Evolutionary conservation across 257 asterid species (phyloP).

Genomic region (Ophiorrhiza pumila): DNA sequence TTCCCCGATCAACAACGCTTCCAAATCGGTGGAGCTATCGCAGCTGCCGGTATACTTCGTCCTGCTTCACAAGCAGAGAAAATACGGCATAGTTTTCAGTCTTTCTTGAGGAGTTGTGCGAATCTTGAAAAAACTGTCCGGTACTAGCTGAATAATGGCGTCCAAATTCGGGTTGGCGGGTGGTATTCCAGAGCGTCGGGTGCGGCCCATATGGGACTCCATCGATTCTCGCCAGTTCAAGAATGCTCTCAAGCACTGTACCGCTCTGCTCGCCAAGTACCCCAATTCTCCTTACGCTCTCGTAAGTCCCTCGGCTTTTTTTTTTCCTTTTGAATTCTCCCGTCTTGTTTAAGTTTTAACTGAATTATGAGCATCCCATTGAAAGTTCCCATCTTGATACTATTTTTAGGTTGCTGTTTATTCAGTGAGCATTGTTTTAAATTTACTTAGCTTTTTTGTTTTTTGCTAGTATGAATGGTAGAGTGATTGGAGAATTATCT

Average conservation of each 20-base stretch:
- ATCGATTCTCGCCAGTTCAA: conserved; percentile 92
- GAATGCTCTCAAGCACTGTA: conserved; percentile 78
- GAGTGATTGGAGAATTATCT: not conserved
- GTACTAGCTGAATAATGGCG: conserved; percentile 40
- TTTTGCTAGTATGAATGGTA: not conserved
- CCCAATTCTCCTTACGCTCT: conserved; percentile 88
- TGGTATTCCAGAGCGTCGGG: conserved; percentile 92
- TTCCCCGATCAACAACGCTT: not conserved
- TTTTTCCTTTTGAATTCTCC: conserved; percentile 1
- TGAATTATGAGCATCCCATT: not conserved
- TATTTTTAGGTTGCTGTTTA: too few species aligned
- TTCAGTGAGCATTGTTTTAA: not conserved
- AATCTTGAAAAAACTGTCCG: not conserved
- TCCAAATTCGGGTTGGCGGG: conserved; percentile 91
- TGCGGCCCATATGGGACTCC: conserved; percentile 95
- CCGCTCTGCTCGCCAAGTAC: conserved; percentile 65
- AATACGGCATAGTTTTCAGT: not conserved
- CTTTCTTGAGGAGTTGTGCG: not conserved
- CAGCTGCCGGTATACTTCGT: not conserved
- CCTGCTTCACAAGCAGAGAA: not conserved
- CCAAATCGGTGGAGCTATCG: not conserved
- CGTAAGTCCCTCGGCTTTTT: conserved; percentile 31
- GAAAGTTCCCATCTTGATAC: too few species aligned
- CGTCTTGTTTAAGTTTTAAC: not conserved
- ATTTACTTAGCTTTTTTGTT: not conserved